Evolutionary conservation across 805 yeast genomes (phyloP).

Genomic region (Hanseniaspora vineae): DNA sequence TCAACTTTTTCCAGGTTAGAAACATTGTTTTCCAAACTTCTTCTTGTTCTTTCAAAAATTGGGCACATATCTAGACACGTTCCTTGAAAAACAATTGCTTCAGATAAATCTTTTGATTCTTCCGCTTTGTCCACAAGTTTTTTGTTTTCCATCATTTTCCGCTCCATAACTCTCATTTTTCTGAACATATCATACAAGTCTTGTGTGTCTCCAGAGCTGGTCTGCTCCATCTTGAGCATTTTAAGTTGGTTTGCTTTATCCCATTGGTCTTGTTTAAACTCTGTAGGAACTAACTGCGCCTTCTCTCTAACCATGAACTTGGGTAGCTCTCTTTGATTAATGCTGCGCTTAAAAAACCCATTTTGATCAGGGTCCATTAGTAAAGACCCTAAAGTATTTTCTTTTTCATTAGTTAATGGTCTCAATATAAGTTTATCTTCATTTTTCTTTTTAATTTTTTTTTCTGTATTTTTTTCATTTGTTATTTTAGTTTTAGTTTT

Average conservation of each 20-base stretch:
- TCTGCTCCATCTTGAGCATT: slow-evolving; percentile 38
- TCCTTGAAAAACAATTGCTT: slow-evolving; percentile 81
- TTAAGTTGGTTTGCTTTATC: slow-evolving; percentile 58
- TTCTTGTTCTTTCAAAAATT: slow-evolving; percentile 73
- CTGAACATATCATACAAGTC: slow-evolving; percentile 66
- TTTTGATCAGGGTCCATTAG: slow-evolving; percentile 1
- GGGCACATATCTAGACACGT: slow-evolving; percentile 95
- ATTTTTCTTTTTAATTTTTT: not conserved
- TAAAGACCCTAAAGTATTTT: slow-evolving; percentile 16
- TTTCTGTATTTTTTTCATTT: not conserved
- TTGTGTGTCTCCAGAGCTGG: slow-evolving; percentile 40
- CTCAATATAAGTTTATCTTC: not conserved
- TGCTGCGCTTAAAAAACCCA: slow-evolving; percentile 5
- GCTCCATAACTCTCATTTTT: slow-evolving; percentile 58
- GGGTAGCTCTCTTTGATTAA: slow-evolving; percentile 20
- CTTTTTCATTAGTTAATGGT: slow-evolving; percentile 7
- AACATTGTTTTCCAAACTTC: slow-evolving; percentile 80
- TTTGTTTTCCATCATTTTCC: slow-evolving; percentile 62
- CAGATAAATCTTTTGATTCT: slow-evolving; percentile 65
- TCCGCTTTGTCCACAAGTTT: slow-evolving; percentile 86
- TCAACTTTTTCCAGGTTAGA: slow-evolving; percentile 62
- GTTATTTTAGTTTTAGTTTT: slow-evolving; percentile 1
- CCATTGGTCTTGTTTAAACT: slow-evolving; percentile 41
- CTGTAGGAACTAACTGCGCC: slow-evolving; percentile 22
- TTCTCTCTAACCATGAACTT: slow-evolving; percentile 26